phyloP scores from a whole-genome alignment of 2,329 filamentous ascomycete species.

The Penicillium occitanis region DNA sequence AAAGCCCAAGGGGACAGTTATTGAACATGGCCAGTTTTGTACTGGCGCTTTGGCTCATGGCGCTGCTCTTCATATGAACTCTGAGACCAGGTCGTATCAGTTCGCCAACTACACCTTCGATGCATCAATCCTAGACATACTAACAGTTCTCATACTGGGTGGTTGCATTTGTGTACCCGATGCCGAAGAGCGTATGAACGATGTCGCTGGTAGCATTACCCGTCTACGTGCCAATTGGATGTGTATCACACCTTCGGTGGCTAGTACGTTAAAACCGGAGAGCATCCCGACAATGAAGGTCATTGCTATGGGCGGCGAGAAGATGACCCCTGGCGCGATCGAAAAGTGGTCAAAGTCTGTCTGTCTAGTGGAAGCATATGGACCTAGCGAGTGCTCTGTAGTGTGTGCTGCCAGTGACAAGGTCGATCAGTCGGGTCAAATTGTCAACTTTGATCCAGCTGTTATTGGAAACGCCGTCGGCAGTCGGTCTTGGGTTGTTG shows the following conservation, averaged over 20 bases:
- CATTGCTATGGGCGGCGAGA: slow-evolving; percentile 49
- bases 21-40: slow-evolving; percentile 60
- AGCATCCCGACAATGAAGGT: slow-evolving; percentile 47
- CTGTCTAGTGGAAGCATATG: slow-evolving; percentile 49
- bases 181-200: slow-evolving; percentile 50
- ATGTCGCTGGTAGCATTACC: slow-evolving; percentile 47
- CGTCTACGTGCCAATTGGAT: slow-evolving; percentile 49
- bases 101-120: slow-evolving; percentile 60
- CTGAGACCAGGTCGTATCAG: slow-evolving; percentile 58
- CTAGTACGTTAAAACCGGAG: slow-evolving; percentile 47
- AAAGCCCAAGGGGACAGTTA: slow-evolving; percentile 61
- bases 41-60: slow-evolving; percentile 56
- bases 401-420: slow-evolving; percentile 36
- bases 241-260: slow-evolving; percentile 61
- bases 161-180: slow-evolving; percentile 62
- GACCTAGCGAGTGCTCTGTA: slow-evolving; percentile 43
- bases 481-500: slow-evolving; percentile 44
- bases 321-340: slow-evolving; percentile 43
- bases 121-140: slow-evolving; percentile 54
- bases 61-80: slow-evolving; percentile 51
- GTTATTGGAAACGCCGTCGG: slow-evolving; percentile 39
- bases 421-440: slow-evolving; percentile 32
- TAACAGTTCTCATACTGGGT: slow-evolving; percentile 56
- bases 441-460: slow-evolving; percentile 31
- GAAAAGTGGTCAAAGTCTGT: slow-evolving; percentile 44